Conservation (phyloP, 1,284 basidiomycete species). For the Schizophyllum amplum region DNA sequence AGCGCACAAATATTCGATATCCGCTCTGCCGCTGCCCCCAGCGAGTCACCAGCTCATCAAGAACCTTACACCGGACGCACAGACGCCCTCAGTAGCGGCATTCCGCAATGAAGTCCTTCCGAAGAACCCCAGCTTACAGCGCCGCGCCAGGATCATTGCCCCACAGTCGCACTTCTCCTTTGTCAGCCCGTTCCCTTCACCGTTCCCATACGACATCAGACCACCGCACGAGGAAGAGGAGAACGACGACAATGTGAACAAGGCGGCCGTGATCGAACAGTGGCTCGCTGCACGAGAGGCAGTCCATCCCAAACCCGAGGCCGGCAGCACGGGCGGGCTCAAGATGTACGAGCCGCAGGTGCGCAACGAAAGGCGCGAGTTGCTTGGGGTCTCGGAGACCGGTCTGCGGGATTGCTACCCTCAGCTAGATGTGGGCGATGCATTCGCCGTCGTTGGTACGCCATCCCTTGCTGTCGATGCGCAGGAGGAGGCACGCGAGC, state of each 20-base stretch:
- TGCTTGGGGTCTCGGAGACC: slow-evolving; percentile 65
- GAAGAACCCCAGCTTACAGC: slow-evolving; percentile 60
- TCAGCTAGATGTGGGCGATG: slow-evolving; percentile 81
- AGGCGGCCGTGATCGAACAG: slow-evolving; percentile 57
- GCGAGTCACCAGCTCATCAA: slow-evolving; percentile 52
- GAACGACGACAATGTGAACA: slow-evolving; percentile 33
- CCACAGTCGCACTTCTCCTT: slow-evolving; percentile 72
- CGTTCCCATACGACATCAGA: slow-evolving; percentile 80
- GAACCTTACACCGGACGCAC: slow-evolving; percentile 63
- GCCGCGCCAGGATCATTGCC: slow-evolving; percentile 56
- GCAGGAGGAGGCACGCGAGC: slow-evolving; percentile 22
- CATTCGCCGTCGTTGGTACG: slow-evolving; percentile 51
- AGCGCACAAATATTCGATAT: slow-evolving; percentile 34
- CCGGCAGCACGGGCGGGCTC: slow-evolving; percentile 22
- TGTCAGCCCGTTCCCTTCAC: slow-evolving; percentile 73
- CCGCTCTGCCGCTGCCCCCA: slow-evolving; percentile 59
- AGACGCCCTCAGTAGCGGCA: slow-evolving; percentile 40
- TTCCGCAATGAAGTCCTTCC: slow-evolving; percentile 45
- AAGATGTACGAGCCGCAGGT: slow-evolving; percentile 40
- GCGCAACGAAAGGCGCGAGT: slow-evolving; percentile 50
- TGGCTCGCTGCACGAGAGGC: slow-evolving; percentile 66
- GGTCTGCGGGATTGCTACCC: slow-evolving; percentile 75
- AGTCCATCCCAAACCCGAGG: slow-evolving; percentile 24
- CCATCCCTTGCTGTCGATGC: slow-evolving; percentile 36
- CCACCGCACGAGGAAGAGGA: slow-evolving; percentile 36